These are phyloP conservation scores for Hypoxylon sp. DNA, from an alignment of 2,329 filamentous ascomycete genomes.

Conservation along the genomic window DNA sequence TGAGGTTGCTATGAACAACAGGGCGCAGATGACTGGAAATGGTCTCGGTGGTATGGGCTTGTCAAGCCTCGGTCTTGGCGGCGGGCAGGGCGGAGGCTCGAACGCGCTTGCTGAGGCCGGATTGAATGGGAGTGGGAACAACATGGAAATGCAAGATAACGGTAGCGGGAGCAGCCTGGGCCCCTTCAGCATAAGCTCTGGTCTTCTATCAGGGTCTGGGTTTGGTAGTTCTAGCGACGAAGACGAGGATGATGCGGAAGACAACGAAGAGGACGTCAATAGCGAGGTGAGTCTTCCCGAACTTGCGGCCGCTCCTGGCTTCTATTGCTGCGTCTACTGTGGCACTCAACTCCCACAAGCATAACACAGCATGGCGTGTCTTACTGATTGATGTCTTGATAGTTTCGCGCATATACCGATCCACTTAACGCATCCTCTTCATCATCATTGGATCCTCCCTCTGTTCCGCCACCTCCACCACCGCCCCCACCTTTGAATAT, in stretches of 20 bases:
- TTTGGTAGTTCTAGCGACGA: constrained; percentile 97
- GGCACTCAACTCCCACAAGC: neutral
- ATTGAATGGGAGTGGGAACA: constrained; percentile 72
- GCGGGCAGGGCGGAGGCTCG: constrained; percentile 62
- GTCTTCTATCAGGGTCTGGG: constrained; percentile 81
- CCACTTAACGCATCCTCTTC: constrained; percentile 63
- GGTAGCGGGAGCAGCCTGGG: constrained; percentile 75
- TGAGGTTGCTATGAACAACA: constrained; percentile 86
- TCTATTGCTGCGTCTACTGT: neutral
- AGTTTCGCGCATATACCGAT: constrained; percentile 73
- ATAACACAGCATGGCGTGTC: neutral
- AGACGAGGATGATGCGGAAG: constrained; percentile 94
- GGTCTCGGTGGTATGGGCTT: constrained; percentile 65
- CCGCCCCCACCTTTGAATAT: constrained; percentile 87
- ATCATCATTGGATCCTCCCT: constrained; percentile 67
- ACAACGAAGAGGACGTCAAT: constrained; percentile 80
- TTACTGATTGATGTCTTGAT: constrained; percentile 38
- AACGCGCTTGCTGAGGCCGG: constrained; percentile 84
- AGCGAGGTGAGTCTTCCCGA: constrained; percentile 70
- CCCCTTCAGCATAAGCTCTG: constrained; percentile 78
- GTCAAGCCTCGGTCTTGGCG: constrained; percentile 59
- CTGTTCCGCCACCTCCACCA: constrained; percentile 70
- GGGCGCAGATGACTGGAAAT: constrained; percentile 70
- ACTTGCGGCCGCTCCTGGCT: neutral
- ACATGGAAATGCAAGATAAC: constrained; percentile 75